These are phyloP conservation scores for Sugiyamaella grinbergsii DNA, from an alignment of 1,139 yeast genomes.

Conservation along the genomic window DNA sequence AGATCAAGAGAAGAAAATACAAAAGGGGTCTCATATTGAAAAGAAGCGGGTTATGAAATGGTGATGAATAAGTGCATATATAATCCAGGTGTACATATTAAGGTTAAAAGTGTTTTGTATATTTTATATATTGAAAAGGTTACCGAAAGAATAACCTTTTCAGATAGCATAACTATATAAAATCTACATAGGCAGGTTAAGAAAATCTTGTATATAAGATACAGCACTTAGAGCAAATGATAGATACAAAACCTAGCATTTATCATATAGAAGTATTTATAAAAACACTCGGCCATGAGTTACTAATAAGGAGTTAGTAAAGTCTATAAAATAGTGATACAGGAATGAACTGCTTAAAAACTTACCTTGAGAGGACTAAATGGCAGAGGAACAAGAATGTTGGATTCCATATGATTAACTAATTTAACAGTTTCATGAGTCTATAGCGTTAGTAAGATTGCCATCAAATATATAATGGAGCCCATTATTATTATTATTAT, in stretches of 20 bases:
- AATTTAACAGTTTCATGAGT: slow-evolving; percentile 49
- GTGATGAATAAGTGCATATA: not conserved
- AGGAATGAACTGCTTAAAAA: not conserved
- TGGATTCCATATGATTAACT: slow-evolving; percentile 45
- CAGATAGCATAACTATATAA: too few relatives aligned
- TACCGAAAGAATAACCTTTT: too few relatives aligned
- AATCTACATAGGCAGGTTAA: slow-evolving; percentile 10
- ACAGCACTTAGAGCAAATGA: too few relatives aligned
- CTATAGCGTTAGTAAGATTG: slow-evolving; percentile 11
- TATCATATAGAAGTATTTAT: too few relatives aligned
- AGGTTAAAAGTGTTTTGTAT: too few relatives aligned
- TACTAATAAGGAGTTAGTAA: not conserved
- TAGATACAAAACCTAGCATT: too few relatives aligned
- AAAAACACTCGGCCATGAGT: too few relatives aligned
- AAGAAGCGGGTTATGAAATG: slow-evolving; percentile 20
- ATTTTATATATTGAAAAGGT: too few relatives aligned
- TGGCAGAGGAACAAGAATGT: slow-evolving; percentile 45
- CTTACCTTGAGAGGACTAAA: slow-evolving; percentile 44
- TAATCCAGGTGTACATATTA: too few relatives aligned
- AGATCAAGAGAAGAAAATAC: slow-evolving; percentile 12
- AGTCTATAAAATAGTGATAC: too few relatives aligned
- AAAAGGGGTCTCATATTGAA: slow-evolving; percentile 18
- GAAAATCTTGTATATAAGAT: slow-evolving; percentile 1
- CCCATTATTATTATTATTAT: not conserved
- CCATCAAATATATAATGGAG: slow-evolving; percentile 13